Percentiles rank a stretch among this genome's conserved stretches.
Evolutionary conservation across 1,284 basidiomycete genomes (phyloP).

Genomic region (Sporisorium scitamineum): DNA sequence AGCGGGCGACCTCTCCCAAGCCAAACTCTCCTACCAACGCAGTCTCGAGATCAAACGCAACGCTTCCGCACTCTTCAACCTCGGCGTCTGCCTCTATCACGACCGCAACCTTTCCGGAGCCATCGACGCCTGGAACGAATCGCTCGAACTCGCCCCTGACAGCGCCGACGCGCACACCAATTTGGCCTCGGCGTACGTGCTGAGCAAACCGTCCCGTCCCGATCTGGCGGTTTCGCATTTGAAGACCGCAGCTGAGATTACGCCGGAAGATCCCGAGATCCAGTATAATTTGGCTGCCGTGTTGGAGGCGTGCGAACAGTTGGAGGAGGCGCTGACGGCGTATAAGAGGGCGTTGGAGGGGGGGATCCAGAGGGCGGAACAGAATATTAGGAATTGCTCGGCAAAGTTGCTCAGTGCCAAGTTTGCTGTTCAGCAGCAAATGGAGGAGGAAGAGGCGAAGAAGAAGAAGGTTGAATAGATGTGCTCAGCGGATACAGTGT

Average conservation of each 20-base stretch:
- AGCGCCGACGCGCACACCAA: conserved; percentile 93
- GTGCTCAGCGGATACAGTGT: background rate
- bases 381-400: conserved; percentile 88
- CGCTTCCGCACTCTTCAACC: conserved; percentile 85
- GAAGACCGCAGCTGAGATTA: conserved; percentile 85
- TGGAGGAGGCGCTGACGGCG: conserved; percentile 83
- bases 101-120: conserved; percentile 74
- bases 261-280: conserved; percentile 93
- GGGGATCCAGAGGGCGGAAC: conserved; percentile 80
- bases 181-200: conserved; percentile 92
- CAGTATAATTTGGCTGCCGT: conserved; percentile 93
- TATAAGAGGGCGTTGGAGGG: conserved; percentile 82
- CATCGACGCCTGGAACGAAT: conserved; percentile 58
- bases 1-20: conserved; percentile 85
- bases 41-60: conserved; percentile 84
- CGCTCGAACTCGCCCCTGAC: conserved; percentile 78
- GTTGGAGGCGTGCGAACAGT: conserved; percentile 84
- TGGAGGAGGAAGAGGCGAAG: conserved; percentile 22
- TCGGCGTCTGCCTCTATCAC: conserved; percentile 89
- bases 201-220: conserved; percentile 84
- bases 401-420: conserved; percentile 64
- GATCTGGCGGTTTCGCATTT: conserved; percentile 82
- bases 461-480: background rate
- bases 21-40: conserved; percentile 82
- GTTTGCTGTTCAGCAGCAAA: conserved; percentile 39